Evolutionary conservation across 768 basidiomycete species (phyloP).

Genomic region (Boletus sensibilis): DNA sequence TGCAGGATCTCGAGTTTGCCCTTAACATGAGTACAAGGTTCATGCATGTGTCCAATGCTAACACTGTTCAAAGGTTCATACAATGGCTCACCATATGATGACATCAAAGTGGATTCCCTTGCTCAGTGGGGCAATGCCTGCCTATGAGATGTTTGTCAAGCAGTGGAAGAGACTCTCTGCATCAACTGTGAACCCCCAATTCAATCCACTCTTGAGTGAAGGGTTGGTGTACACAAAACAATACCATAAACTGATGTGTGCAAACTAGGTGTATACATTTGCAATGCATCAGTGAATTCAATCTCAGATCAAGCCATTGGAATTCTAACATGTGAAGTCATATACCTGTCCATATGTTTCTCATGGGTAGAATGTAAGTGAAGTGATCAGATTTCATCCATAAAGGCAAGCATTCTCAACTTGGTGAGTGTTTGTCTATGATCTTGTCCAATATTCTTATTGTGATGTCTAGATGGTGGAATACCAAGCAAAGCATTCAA

Average conservation of each 20-base stretch:
- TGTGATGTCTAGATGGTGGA: not conserved
- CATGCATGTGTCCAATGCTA: too few relatives aligned
- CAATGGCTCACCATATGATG: not conserved
- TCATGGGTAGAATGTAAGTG: not conserved
- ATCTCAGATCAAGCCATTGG: too few relatives aligned
- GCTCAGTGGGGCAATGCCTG: not conserved
- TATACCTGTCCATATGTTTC: not conserved
- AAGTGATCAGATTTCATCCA: not conserved
- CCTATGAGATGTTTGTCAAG: not conserved
- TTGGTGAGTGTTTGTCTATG: not conserved
- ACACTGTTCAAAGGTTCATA: not conserved
- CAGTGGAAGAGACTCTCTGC: not conserved
- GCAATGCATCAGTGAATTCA: too few relatives aligned
- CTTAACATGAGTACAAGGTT: too few relatives aligned
- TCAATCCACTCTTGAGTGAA: not conserved
- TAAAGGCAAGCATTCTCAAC: not conserved
- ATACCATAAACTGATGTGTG: not conserved
- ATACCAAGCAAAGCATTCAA: not conserved
- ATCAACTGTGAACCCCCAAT: not conserved
- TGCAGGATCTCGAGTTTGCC: constrained; percentile 1
- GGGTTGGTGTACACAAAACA: not conserved
- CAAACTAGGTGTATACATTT: too few relatives aligned
- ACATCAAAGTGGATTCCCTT: not conserved
- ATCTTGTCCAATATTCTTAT: too few relatives aligned
- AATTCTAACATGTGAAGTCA: too few relatives aligned